Conservation (phyloP, 805 yeast species). For the Jamesozyma lodderae region DNA sequence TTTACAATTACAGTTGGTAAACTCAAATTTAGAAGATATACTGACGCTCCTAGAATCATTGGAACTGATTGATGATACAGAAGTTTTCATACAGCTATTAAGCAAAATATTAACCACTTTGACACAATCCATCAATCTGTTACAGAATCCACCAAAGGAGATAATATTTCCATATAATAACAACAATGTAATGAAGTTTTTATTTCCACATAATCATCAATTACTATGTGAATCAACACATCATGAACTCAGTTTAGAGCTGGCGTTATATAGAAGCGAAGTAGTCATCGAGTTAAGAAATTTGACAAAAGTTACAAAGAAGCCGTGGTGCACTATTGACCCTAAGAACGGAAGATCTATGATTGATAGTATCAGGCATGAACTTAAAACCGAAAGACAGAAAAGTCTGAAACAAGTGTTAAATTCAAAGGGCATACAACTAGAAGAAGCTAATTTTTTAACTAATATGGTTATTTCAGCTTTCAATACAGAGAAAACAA, state of each 20-base stretch:
- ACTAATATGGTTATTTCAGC: conserved; percentile 30
- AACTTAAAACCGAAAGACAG: conserved; percentile 39
- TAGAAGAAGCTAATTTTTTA: conserved; percentile 27
- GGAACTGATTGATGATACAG: conserved; percentile 33
- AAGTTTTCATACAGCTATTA: conserved; percentile 19
- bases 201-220: conserved; percentile 31
- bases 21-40: conserved; percentile 15
- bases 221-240: conserved; percentile 26
- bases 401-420: conserved; percentile 34
- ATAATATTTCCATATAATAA: conserved; percentile 52
- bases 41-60: conserved; percentile 35
- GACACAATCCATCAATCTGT: conserved; percentile 16
- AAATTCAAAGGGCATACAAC: conserved; percentile 30
- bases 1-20: conserved; percentile 29
- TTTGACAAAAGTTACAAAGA: conserved; percentile 39
- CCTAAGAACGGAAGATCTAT: conserved; percentile 39
- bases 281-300: conserved; percentile 50
- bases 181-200: conserved; percentile 37
- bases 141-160: conserved; percentile 45
- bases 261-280: conserved; percentile 54
- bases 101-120: conserved; percentile 15
- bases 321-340: conserved; percentile 57
- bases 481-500: conserved; percentile 29
- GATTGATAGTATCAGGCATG: conserved; percentile 49
- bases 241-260: conserved; percentile 42